Conservation (phyloP, 106 monocot species). For the Allium cepa region DNA sequence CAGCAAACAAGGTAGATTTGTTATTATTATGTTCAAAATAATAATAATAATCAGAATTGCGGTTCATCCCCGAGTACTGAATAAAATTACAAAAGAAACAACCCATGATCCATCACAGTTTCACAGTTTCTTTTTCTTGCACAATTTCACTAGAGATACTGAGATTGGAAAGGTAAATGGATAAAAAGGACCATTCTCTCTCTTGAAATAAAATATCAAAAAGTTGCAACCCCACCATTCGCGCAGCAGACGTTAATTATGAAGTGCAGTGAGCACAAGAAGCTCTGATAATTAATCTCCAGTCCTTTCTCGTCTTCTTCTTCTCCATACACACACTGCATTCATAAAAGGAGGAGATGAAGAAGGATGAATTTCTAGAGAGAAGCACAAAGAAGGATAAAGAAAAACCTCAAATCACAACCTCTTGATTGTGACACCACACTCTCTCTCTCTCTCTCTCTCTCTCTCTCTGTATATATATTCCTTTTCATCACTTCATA, state of each 20-base stretch:
- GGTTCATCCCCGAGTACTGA: too few relatives aligned
- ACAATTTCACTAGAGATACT: background rate
- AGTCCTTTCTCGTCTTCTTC: background rate
- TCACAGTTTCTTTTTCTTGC: too few relatives aligned
- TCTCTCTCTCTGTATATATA: background rate
- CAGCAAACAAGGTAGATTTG: too few relatives aligned
- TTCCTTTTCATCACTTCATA: background rate
- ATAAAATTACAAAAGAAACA: too few relatives aligned
- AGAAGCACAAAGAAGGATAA: background rate
- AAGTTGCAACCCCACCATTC: conserved; percentile 28
- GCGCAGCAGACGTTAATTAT: conserved; percentile 24
- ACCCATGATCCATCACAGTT: too few relatives aligned
- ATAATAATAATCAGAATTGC: too few relatives aligned
- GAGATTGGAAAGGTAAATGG: background rate
- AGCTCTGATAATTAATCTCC: conserved; percentile 11
- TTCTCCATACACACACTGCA: conserved; percentile 9
- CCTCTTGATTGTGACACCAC: conserved; percentile 27
- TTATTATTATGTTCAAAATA: too few relatives aligned
- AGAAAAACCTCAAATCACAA: conserved; percentile 30
- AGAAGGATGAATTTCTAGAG: background rate
- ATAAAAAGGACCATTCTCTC: background rate
- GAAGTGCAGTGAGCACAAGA: conserved; percentile 8
- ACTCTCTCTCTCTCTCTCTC: background rate
- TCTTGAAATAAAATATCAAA: conserved; percentile 11
- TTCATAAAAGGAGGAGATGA: background rate